A percentile compares a stretch with the other conserved stretches of the same genome.
Conservation (phyloP, 352 stramenopile genomes). For the Pilasporangium apinafurcum region DNA sequence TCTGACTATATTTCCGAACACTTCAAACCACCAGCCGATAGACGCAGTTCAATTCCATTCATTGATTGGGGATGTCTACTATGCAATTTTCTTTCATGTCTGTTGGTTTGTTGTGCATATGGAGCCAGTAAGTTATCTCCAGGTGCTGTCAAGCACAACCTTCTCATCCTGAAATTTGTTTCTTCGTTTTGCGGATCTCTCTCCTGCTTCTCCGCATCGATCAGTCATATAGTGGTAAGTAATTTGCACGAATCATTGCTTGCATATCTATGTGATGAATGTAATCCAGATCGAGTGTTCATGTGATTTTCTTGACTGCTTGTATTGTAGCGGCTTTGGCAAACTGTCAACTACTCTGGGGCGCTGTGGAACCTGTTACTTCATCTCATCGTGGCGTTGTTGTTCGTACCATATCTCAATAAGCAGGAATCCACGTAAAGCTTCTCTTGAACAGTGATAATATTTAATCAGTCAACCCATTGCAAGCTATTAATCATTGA, state of each 20-base stretch:
- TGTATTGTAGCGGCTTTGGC: slow-evolving; percentile 33
- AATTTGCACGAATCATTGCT: not conserved
- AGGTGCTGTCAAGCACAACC: slow-evolving; percentile 31
- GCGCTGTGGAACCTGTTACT: slow-evolving; percentile 45
- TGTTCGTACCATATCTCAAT: slow-evolving; percentile 56
- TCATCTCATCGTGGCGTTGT: slow-evolving; percentile 36
- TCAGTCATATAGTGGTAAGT: slow-evolving; percentile 48
- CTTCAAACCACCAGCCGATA: slow-evolving; percentile 2
- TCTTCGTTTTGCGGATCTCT: slow-evolving; percentile 70
- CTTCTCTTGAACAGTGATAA: too few species aligned
- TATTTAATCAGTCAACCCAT: too few species aligned
- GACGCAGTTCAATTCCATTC: slow-evolving; percentile 1
- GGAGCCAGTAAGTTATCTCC: slow-evolving; percentile 38
- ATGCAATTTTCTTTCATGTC: slow-evolving; percentile 46
- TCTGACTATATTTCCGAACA: slow-evolving; percentile 37
- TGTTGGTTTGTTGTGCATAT: slow-evolving; percentile 45
- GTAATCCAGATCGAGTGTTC: not conserved
- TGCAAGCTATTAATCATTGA: too few species aligned
- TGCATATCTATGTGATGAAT: not conserved
- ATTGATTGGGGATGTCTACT: slow-evolving; percentile 55
- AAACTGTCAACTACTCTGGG: slow-evolving; percentile 28
- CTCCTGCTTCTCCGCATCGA: slow-evolving; percentile 50
- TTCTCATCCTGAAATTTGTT: slow-evolving; percentile 71
- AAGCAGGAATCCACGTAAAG: slow-evolving; percentile 34
- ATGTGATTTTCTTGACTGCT: slow-evolving; percentile 1